Conservation (phyloP, 768 basidiomycete species). For the Boletales sp. region DNA sequence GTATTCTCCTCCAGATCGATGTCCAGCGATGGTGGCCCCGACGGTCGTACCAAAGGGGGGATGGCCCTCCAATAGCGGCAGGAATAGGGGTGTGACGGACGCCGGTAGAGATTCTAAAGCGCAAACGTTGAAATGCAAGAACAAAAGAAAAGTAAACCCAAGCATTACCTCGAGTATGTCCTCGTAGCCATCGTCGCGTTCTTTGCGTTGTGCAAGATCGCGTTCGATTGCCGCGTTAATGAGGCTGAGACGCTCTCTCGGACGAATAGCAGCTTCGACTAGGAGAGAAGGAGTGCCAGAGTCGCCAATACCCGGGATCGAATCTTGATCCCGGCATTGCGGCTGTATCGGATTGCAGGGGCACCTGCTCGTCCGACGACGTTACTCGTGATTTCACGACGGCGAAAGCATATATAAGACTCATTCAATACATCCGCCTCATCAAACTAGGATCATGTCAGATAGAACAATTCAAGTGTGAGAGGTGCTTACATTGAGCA, state of each 20-base stretch:
- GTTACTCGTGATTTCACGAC: conserved; percentile 92
- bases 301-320: conserved; percentile 46
- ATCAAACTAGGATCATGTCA: conserved; percentile 54
- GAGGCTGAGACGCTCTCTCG: conserved; percentile 59
- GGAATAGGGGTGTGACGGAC: conserved; percentile 51
- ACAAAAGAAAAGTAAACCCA: background rate
- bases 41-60: conserved; percentile 35
- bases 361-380: conserved; percentile 83
- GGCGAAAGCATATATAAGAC: conserved; percentile 95
- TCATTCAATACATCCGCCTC: conserved; percentile 51
- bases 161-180: conserved; percentile 74
- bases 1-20: conserved; percentile 12
- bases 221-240: conserved; percentile 57
- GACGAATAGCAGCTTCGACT: conserved; percentile 51
- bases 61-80: conserved; percentile 68
- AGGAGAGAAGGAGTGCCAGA: conserved; percentile 35
- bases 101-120: conserved; percentile 68
- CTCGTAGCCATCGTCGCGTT: conserved; percentile 80
- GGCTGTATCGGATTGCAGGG: conserved; percentile 36
- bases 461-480: background rate
- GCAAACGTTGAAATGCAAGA: background rate
- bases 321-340: conserved; percentile 51
- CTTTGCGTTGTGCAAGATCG: conserved; percentile 61
- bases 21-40: conserved; percentile 29
- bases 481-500: conserved; percentile 66